Conservation (phyloP, 106 monocot genomes). For the Gastrodia elata region DNA sequence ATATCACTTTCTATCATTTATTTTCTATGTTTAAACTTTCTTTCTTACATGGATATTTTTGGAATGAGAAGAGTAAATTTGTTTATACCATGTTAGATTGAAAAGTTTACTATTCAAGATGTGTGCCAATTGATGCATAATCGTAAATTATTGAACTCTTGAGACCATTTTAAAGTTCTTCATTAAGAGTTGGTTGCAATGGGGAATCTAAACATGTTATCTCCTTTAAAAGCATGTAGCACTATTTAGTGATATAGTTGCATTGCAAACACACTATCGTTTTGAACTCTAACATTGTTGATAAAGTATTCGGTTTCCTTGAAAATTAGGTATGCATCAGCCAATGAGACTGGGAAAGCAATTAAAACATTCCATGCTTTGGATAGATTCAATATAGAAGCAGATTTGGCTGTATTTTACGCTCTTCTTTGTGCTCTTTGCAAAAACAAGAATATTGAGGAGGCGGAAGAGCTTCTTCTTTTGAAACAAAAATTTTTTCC, state of each 20-base stretch:
- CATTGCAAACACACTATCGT: neutral
- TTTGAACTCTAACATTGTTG: neutral
- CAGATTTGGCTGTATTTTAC: conserved; percentile 49
- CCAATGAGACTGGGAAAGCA: conserved; percentile 58
- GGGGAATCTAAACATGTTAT: no score
- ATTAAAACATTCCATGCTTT: conserved; percentile 64
- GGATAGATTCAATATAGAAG: conserved; percentile 66
- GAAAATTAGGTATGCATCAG: conserved; percentile 54
- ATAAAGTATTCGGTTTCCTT: neutral
- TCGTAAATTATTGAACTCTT: no score
- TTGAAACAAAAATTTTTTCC: conserved; percentile 52
- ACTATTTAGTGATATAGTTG: neutral
- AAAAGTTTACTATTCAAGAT: no score
- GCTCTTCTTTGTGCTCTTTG: conserved; percentile 66
- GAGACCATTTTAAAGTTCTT: no score
- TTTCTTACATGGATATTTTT: no score
- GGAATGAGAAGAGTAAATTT: no score
- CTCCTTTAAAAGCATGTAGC: no score
- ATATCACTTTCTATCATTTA: neutral
- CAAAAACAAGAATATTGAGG: conserved; percentile 70
- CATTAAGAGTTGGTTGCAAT: no score
- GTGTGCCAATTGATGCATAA: no score
- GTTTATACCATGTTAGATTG: no score
- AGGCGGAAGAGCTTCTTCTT: conserved; percentile 81
- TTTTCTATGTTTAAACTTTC: neutral